Evolutionary conservation across 2,329 filamentous ascomycete species (phyloP), one percentile per base, ranked within the genome.

Genomic region (Colletotrichum camelliae): DNA sequence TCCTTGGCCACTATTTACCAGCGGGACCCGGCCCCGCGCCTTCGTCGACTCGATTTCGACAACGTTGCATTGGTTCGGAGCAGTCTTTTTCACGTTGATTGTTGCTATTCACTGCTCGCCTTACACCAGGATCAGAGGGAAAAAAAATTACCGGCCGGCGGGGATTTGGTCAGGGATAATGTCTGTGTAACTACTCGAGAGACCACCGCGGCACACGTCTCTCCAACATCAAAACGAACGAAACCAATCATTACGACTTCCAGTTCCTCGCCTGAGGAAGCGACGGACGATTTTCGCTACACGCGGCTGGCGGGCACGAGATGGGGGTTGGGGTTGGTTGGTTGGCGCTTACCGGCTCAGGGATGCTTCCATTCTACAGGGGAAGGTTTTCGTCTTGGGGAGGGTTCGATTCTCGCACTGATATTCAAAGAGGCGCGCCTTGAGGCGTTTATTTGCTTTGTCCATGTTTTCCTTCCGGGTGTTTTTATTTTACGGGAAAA

Each of bases 371-470:
- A 73, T 64, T 73, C 70, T 65, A 27, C 57, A 27, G 18, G 27
- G 68, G 64, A 58, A 39, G 21, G 60, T 15, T 68, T 24, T 27
- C 43, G 35, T 67, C 57, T 75, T 65, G 73, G 24, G 27, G 35
- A 31, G 43, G 69, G 35, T 62, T 74, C 48, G 35, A 73, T 75
- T 75, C 70, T 65, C 48, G 57, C 73, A 65, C 58, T 58, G 64
- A 21, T 31, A 29, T 35, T 31, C 37, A 48, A 65, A 68, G 64
- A 73, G 27, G 65, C 58, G 73, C 64, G 57, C 70, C 62, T 73
- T 18, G 64, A 33, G 73, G 73, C 70, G 73, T 75, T 75, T 65
- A 68, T 65, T 73, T 75, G 70, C 43, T 75, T 73, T 73, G 72
- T 75, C 24, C 55, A 61, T 24, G 48, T 73, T 57, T 73, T 65